Conservation (phyloP, 345 rosid species). For the Pelargonium nanum region DNA sequence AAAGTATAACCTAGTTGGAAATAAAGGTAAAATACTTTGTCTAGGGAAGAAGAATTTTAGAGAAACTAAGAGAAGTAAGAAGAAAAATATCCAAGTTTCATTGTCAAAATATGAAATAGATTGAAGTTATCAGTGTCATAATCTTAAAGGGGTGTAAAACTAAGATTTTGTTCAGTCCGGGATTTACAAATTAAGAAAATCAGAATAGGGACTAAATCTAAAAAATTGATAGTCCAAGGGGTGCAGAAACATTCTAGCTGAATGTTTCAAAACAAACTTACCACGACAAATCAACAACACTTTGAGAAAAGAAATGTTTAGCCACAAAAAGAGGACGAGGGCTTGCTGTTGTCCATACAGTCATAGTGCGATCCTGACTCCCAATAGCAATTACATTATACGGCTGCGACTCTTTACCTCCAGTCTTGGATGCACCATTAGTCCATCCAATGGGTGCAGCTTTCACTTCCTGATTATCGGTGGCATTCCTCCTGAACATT, state of each 20-base stretch:
- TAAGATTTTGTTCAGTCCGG: too few species aligned
- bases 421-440: slow-evolving; percentile 72
- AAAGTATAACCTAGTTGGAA: not conserved
- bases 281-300: slow-evolving; percentile 99
- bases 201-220: too few species aligned
- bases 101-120: too few species aligned
- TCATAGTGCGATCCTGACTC: slow-evolving; percentile 97
- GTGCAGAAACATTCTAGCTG: too few species aligned
- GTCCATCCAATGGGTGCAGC: slow-evolving; percentile 62
- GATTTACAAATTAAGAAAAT: too few species aligned
- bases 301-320: slow-evolving; percentile 91
- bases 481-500: slow-evolving; percentile 60
- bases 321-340: slow-evolving; percentile 97
- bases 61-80: too few species aligned
- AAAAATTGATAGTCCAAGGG: too few species aligned
- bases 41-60: too few species aligned
- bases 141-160: too few species aligned
- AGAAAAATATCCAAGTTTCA: too few species aligned
- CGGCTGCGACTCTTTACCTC: slow-evolving; percentile 74
- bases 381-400: slow-evolving; percentile 97
- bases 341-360: slow-evolving; percentile 98
- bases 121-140: too few species aligned
- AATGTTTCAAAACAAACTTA: slow-evolving; percentile 18
- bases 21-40: too few species aligned
- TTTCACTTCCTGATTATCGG: slow-evolving; percentile 45